Base-by-base conservation (phyloP, 2,329 filamentous ascomycete species). In the Colletotrichum zoysiae region DNA sequence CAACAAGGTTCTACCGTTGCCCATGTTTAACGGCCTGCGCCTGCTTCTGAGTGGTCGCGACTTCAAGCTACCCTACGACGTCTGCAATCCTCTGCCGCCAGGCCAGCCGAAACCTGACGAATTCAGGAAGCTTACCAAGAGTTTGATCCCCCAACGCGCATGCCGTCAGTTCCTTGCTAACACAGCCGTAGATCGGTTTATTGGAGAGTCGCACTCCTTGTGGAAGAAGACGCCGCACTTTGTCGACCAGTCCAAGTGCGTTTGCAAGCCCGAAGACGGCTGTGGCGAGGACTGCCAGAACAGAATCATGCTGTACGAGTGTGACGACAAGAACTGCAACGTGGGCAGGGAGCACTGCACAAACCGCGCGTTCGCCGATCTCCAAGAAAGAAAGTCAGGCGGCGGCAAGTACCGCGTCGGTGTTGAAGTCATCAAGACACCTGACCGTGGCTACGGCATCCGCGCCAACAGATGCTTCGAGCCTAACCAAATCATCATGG, bases 261-360 rank as follows among this genome's bases (percentile, higher is more conserved):
- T 94, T 70, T 97, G 95, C 83, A 90, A 85, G 53, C 85, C 88
- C 8, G 93, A 95, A 65, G 90, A 92, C 65, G 95, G 94, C 46
- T 98, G 96, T 78, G 93, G 91, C 74, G 94, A 98, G 74, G 88
- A 93, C 77, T 99, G 96, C 82, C 93, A 97, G 79, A 99, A 99
- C 81, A 88, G 95, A 74, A 95, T 95, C 81, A 98, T 98, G 95
- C 91, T 97, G 67, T 98, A 98, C 81, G 96, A 99, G 83, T 99
- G 96, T 80, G 94, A 98, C 80, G 89, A 92, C 58, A 91, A 88
- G 69, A 99, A 98, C 80, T 99, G 96, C 84, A 93, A 91, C 70
- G 85, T 95, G 20, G 92, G 92, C 51, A 86, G 89, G n/a, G 87
- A 90, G 26, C 79, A 86, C 60, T 99, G 96, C 81, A 90, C 89